Percentiles rank a stretch among this genome's conserved stretches.
These are phyloP conservation scores for Xylaria sp. DNA, from an alignment of 2,329 filamentous ascomycete species.

Conservation along the genomic window DNA sequence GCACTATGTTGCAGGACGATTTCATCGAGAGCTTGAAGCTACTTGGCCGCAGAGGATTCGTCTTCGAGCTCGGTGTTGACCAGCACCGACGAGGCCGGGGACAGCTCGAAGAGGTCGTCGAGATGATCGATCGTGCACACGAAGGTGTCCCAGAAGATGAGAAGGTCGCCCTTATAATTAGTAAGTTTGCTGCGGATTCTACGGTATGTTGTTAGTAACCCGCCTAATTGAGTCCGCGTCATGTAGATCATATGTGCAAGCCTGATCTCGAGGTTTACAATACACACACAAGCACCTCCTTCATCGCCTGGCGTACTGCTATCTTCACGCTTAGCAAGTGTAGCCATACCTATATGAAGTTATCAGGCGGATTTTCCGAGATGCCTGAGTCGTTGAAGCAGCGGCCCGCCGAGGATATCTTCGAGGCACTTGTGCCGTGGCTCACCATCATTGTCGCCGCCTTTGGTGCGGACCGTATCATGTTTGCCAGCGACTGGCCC, in stretches of 20 bases:
- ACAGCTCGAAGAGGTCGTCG: slow-evolving; percentile 77
- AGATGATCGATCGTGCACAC: slow-evolving; percentile 76
- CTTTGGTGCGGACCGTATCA: slow-evolving; percentile 78
- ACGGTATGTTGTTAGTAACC: not conserved
- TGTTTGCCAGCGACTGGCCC: slow-evolving; percentile 96
- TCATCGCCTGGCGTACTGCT: slow-evolving; percentile 74
- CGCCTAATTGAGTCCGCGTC: slow-evolving; percentile 21
- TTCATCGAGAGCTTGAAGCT: slow-evolving; percentile 76
- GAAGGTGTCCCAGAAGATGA: slow-evolving; percentile 68
- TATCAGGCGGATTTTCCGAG: slow-evolving; percentile 88
- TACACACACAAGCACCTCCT: slow-evolving; percentile 64
- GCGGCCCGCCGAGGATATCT: slow-evolving; percentile 65
- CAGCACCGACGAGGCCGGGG: slow-evolving; percentile 78
- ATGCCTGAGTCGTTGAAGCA: slow-evolving; percentile 68
- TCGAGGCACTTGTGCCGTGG: slow-evolving; percentile 75
- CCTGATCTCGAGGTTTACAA: slow-evolving; percentile 77
- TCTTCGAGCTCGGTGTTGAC: slow-evolving; percentile 89
- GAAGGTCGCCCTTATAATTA: slow-evolving; percentile 75
- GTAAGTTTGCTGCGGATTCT: slow-evolving; percentile 58
- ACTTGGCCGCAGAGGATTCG: slow-evolving; percentile 70
- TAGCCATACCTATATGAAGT: slow-evolving; percentile 83
- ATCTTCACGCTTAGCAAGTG: slow-evolving; percentile 75
- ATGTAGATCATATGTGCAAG: slow-evolving; percentile 87
- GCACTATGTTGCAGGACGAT: slow-evolving; percentile 69
- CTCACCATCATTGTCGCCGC: slow-evolving; percentile 75